A percentile compares a stretch with the other conserved stretches of the same genome.
Evolutionary conservation across 1,284 basidiomycete species (phyloP).

Genomic region (Ceratobasidium sp.): DNA sequence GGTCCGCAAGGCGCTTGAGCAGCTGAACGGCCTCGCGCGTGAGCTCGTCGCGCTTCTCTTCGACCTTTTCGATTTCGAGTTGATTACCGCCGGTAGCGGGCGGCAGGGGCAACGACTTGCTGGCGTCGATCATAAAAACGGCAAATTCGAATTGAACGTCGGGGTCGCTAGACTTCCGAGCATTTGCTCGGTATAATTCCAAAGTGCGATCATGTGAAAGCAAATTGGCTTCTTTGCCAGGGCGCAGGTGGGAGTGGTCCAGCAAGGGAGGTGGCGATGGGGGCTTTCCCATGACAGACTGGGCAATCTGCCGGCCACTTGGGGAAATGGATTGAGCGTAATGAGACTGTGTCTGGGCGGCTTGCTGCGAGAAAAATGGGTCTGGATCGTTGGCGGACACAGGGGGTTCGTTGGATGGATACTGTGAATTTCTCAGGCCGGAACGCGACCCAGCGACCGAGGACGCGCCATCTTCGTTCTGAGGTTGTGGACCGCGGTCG

Average conservation of each 20-base stretch:
- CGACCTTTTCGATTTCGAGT: slow-evolving; percentile 82
- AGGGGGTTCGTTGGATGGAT: slow-evolving; percentile 21
- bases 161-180: slow-evolving; percentile 98
- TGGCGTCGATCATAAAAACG: slow-evolving; percentile 98
- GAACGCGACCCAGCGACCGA: slow-evolving; percentile 31
- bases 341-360: not conserved
- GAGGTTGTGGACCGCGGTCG: slow-evolving; percentile 21
- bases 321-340: slow-evolving; percentile 33
- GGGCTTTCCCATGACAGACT: slow-evolving; percentile 18
- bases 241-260: slow-evolving; percentile 94
- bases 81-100: slow-evolving; percentile 69
- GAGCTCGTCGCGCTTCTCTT: slow-evolving; percentile 87
- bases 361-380: slow-evolving; percentile 41
- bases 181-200: slow-evolving; percentile 96
- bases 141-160: slow-evolving; percentile 98
- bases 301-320: slow-evolving; percentile 29
- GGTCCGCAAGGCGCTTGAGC: slow-evolving; percentile 91
- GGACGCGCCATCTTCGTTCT: slow-evolving; percentile 37
- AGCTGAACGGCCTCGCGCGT: slow-evolving; percentile 87
- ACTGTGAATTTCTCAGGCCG: slow-evolving; percentile 15
- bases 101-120: slow-evolving; percentile 86
- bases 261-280: slow-evolving; percentile 63
- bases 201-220: slow-evolving; percentile 96
- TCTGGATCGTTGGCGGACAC: slow-evolving; percentile 36
- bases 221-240: slow-evolving; percentile 91